A percentile compares a stretch with the other conserved stretches of the same genome.
phyloP scores from a whole-genome alignment of 169 alveolate genomes.

The Amoebophrya sp. region DNA sequence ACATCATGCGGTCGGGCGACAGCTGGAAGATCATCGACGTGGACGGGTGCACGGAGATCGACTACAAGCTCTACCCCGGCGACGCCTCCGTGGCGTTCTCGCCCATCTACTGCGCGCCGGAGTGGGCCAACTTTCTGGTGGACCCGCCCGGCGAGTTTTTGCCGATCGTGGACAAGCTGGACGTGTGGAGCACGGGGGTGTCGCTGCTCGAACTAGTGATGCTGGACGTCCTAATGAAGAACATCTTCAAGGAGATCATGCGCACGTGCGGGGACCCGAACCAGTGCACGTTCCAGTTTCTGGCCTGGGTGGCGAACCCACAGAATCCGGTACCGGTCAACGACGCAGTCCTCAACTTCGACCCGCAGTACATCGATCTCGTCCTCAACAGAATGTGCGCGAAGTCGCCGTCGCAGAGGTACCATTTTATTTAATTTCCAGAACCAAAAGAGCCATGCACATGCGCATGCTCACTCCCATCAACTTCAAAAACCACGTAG shows the following conservation, averaged over 20 bases:
- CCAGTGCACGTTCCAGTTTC: neutral
- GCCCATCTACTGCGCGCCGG: conserved; percentile 38
- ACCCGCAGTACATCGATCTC: neutral
- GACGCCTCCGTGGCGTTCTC: conserved; percentile 35
- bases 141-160: neutral
- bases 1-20: conserved; percentile 20
- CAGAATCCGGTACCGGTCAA: neutral
- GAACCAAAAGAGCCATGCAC: no score
- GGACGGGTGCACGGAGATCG: conserved; percentile 32
- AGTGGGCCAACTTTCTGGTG: conserved; percentile 27
- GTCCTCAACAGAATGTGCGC: neutral
- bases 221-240: neutral
- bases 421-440: no score
- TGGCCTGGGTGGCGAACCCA: neutral
- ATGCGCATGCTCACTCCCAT: no score
- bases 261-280: neutral
- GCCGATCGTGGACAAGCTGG: neutral
- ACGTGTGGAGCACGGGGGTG: neutral
- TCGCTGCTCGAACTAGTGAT: neutral
- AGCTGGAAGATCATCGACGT: conserved; percentile 34
- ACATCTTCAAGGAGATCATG: neutral
- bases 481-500: no score
- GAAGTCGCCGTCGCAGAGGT: neutral
- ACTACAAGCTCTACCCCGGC: neutral
- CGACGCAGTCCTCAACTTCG: neutral